Evolutionary conservation across 495 filamentous ascomycete species (phyloP).

Genomic region (Penicillium cosmopolitanum): DNA sequence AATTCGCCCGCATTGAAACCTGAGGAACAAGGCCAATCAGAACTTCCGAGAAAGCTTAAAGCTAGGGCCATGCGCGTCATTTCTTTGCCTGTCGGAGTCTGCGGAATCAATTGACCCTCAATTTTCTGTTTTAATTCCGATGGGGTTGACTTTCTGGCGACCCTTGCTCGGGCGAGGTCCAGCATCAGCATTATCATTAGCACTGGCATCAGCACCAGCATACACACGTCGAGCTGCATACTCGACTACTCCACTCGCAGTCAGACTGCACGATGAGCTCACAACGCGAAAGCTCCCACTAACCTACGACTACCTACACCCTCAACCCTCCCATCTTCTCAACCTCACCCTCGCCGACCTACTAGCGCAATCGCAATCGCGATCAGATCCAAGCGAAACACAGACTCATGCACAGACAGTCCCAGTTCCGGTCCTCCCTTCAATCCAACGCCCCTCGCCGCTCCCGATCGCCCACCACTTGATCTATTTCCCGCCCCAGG

Average conservation of each 20-base stretch:
- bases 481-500: slow-evolving; percentile 71
- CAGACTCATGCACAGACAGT: background rate
- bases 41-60: background rate
- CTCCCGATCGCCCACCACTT: slow-evolving; percentile 63
- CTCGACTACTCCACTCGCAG: slow-evolving; percentile 26
- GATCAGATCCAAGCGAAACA: background rate
- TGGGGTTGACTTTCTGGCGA: background rate
- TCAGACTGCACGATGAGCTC: slow-evolving; percentile 37
- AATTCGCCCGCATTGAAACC: slow-evolving; percentile 14
- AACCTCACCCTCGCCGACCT: slow-evolving; percentile 63
- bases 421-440: slow-evolving; percentile 32
- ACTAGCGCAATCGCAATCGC: slow-evolving; percentile 37
- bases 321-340: slow-evolving; percentile 67
- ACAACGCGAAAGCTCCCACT: slow-evolving; percentile 56
- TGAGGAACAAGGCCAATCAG: slow-evolving; percentile 41
- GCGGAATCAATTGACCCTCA: background rate
- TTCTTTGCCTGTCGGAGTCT: too few species aligned
- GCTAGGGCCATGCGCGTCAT: too few species aligned
- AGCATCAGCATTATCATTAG: too few species aligned
- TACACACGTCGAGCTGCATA: background rate
- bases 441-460: slow-evolving; percentile 34
- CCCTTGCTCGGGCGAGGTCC: slow-evolving; percentile 13
- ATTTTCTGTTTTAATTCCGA: background rate
- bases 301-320: slow-evolving; percentile 66
- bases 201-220: background rate